Percentiles rank a stretch among this genome's conserved stretches.
phyloP scores from a whole-genome alignment of 306 rosid species.

The Acacia acuminata region DNA sequence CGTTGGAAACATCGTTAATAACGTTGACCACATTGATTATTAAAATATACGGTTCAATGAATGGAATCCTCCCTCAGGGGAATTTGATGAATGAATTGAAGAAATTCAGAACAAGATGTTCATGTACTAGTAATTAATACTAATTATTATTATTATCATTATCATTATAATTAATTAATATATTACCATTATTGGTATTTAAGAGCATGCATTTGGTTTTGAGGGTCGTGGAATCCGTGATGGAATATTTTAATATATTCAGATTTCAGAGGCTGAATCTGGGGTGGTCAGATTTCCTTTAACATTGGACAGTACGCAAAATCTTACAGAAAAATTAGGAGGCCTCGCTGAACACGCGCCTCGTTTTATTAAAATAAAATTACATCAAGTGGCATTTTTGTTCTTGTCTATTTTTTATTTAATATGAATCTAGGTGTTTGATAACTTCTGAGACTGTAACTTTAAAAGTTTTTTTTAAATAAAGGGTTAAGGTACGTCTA shows the following conservation, averaged over 20 bases:
- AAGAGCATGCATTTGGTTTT: background rate
- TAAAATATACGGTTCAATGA: conserved; percentile 4
- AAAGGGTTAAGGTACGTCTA: too few species aligned
- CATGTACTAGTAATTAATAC: background rate
- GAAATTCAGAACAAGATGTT: background rate
- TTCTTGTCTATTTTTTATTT: too few species aligned
- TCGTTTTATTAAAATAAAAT: background rate
- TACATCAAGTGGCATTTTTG: background rate
- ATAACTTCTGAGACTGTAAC: too few species aligned
- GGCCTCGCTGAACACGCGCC: background rate
- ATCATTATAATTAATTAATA: background rate
- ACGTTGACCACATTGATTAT: background rate
- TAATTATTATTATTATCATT: background rate
- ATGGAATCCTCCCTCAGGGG: background rate
- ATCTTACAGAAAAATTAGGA: background rate
- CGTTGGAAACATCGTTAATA: background rate
- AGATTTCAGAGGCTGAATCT: background rate
- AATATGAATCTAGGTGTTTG: too few species aligned
- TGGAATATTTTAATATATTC: background rate
- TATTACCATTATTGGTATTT: background rate
- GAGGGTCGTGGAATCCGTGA: background rate
- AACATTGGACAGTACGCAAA: background rate
- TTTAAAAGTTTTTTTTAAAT: too few species aligned
- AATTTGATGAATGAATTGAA: too few species aligned
- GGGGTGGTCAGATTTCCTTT: too few species aligned